These are phyloP conservation scores for Alliaria petiolata DNA, from an alignment of 345 rosid genomes.

Conservation along the genomic window DNA sequence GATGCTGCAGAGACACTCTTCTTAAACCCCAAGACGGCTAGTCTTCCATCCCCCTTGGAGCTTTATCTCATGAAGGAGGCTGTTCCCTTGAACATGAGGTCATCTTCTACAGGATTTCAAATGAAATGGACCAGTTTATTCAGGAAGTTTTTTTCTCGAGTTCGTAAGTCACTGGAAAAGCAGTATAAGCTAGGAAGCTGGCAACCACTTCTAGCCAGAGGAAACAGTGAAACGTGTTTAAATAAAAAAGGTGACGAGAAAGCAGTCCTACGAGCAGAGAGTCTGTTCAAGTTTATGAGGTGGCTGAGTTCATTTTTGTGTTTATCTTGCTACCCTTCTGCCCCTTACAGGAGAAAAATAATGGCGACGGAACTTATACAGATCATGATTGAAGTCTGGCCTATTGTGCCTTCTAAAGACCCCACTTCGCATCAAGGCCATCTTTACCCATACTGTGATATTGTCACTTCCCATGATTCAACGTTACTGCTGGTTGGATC, in stretches of 20 bases:
- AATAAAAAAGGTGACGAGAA: conserved; percentile 33
- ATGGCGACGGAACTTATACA: conserved; percentile 91
- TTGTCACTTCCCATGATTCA: conserved; percentile 66
- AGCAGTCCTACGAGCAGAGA: conserved; percentile 51
- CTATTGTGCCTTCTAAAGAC: conserved; percentile 51
- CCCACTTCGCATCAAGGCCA: conserved; percentile 41
- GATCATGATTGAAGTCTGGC: conserved; percentile 82
- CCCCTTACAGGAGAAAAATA: conserved; percentile 91
- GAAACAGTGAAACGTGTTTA: conserved; percentile 23
- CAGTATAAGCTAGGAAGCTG: conserved; percentile 72
- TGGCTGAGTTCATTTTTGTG: conserved; percentile 84
- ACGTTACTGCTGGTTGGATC: conserved; percentile 83
- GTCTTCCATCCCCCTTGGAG: conserved; percentile 86
- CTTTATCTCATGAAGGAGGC: conserved; percentile 71
- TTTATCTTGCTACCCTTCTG: conserved; percentile 91
- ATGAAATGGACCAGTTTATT: conserved; percentile 98
- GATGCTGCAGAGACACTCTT: conserved; percentile 97
- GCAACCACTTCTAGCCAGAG: conserved; percentile 44
- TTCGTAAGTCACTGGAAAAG: conserved; percentile 88
- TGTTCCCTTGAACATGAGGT: conserved; percentile 94
- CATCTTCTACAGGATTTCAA: conserved; percentile 90
- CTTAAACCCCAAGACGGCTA: conserved; percentile 80
- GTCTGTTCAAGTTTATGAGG: conserved; percentile 76
- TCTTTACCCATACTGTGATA: conserved; percentile 61
- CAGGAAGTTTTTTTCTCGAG: conserved; percentile 84